phyloP scores from a whole-genome alignment of 768 basidiomycete genomes.

The Zangia roseola region DNA sequence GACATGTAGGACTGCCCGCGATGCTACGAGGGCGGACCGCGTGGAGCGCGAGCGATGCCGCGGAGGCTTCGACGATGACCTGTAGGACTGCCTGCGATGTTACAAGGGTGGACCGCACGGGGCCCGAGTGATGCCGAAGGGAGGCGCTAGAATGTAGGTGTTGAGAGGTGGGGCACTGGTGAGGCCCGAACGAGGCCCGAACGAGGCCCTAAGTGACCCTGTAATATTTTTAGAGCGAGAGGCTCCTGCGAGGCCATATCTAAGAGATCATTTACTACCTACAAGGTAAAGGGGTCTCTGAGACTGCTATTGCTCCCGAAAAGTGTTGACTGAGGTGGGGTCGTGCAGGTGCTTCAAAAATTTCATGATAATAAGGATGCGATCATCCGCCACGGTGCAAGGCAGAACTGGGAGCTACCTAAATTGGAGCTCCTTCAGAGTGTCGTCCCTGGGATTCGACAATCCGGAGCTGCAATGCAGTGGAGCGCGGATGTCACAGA shows the following conservation, averaged over 20 bases:
- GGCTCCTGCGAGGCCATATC: neutral
- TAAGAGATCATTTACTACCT: neutral
- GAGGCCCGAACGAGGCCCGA: neutral
- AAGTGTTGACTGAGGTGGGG: constrained; percentile 6
- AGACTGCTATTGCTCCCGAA: neutral
- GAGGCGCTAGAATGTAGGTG: neutral
- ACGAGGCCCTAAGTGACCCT: neutral
- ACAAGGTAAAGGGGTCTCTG: constrained; percentile 1
- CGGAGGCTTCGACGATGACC: no score
- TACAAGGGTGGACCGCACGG: no score
- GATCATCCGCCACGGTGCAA: constrained; percentile 25
- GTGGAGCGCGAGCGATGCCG: no score
- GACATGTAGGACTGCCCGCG: no score
- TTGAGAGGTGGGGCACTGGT: neutral
- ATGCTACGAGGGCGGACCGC: no score
- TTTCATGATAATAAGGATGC: constrained; percentile 40
- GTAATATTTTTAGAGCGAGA: neutral
- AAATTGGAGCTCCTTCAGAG: neutral
- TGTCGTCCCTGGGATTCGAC: neutral
- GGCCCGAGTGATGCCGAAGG: neutral
- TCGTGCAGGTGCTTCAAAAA: no score
- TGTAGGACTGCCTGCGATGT: no score
- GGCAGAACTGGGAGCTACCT: neutral
- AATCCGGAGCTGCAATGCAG: constrained; percentile 9
- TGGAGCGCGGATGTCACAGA: neutral